These are phyloP conservation scores for Cyberlindnera galapagoensis DNA, from an alignment of 805 yeast genomes.

Conservation along the genomic window DNA sequence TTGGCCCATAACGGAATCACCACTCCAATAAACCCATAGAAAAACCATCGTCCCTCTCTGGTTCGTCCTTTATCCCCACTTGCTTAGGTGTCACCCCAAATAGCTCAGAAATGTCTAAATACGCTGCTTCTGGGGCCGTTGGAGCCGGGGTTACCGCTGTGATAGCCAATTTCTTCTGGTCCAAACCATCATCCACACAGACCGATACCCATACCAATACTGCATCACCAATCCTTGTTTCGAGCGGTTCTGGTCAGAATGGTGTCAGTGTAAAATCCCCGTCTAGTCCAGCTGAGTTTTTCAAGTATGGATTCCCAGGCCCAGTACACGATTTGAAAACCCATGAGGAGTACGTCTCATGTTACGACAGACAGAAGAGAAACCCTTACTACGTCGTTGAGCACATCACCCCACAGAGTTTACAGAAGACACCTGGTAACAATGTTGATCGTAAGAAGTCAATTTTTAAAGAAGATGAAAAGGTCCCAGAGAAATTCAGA, in stretches of 20 bases:
- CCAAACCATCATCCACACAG: slow-evolving; percentile 14
- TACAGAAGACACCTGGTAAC: slow-evolving; percentile 35
- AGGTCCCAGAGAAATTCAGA: slow-evolving; percentile 69
- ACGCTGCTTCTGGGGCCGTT: slow-evolving; percentile 19
- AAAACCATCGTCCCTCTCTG: no score
- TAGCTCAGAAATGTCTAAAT: slow-evolving; percentile 21
- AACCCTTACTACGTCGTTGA: slow-evolving; percentile 87
- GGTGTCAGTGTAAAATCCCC: slow-evolving; percentile 15
- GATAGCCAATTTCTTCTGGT: slow-evolving; percentile 29
- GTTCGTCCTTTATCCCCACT: no score
- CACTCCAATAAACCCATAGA: no score
- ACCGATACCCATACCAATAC: slow-evolving; percentile 2
- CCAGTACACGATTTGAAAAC: slow-evolving; percentile 81
- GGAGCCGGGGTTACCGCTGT: slow-evolving; percentile 24
- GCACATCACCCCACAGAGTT: slow-evolving; percentile 73
- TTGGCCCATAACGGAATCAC: no score
- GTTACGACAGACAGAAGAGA: slow-evolving; percentile 77
- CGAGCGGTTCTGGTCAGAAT: background rate
- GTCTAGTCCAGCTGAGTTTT: slow-evolving; percentile 73
- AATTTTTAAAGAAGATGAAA: slow-evolving; percentile 81
- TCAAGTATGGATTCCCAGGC: slow-evolving; percentile 92
- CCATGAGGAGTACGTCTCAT: slow-evolving; percentile 73
- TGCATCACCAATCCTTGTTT: slow-evolving; percentile 2
- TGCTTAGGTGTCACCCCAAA: no score
- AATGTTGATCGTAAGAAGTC: slow-evolving; percentile 76